Percentiles rank a stretch among this genome's conserved stretches.
These are phyloP conservation scores for Xylaria sp. DNA, from an alignment of 2,329 filamentous ascomycete species.

Conservation along the genomic window DNA sequence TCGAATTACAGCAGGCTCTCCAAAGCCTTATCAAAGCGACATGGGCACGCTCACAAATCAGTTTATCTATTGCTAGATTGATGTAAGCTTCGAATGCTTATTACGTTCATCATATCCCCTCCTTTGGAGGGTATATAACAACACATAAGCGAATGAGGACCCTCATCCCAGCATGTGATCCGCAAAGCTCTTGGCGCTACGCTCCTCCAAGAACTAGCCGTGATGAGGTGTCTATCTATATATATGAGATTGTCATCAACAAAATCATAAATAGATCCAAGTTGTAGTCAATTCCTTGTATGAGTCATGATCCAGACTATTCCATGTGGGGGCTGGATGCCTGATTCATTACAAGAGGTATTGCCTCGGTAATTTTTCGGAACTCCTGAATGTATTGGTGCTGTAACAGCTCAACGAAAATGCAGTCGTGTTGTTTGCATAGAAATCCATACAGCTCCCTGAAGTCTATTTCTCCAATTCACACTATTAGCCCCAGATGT, in stretches of 20 bases:
- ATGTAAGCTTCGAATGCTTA: background rate
- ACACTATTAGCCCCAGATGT: background rate
- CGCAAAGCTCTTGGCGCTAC: background rate
- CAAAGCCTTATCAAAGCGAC: background rate
- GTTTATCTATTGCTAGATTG: background rate
- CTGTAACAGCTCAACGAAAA: background rate
- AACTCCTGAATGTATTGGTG: background rate
- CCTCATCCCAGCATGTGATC: background rate
- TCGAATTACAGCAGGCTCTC: background rate
- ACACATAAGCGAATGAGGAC: background rate
- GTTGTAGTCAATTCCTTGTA: background rate
- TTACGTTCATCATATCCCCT: background rate
- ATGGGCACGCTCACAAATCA: background rate
- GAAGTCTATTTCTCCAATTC: background rate
- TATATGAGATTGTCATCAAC: background rate
- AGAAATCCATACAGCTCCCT: background rate
- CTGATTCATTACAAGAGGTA: no score
- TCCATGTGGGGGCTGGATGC: no score
- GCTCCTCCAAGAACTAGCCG: background rate
- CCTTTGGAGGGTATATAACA: background rate
- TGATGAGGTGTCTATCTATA: background rate
- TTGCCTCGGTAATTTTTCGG: no score
- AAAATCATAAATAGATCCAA: background rate
- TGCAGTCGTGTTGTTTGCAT: background rate
- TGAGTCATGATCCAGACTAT: background rate